A percentile compares a stretch with the other conserved stretches of the same genome.
These are phyloP conservation scores for Colletotrichum plurivorum DNA, from an alignment of 2,329 filamentous ascomycete species.

Conservation along the genomic window DNA sequence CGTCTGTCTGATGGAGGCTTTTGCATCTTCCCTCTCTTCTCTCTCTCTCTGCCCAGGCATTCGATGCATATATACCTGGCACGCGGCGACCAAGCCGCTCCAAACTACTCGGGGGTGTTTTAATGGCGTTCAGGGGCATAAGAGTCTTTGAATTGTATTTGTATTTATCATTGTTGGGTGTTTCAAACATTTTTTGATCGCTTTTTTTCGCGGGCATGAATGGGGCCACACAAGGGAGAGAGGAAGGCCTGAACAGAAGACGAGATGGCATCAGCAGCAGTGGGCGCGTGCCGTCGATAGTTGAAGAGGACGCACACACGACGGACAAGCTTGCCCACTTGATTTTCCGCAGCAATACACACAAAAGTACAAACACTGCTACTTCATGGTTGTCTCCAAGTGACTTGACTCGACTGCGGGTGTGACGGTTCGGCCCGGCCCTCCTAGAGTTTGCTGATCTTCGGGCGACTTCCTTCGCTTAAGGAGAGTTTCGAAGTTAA, in stretches of 20 bases:
- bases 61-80: constrained; percentile 38
- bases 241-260: background rate
- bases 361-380: constrained; percentile 21
- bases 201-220: background rate
- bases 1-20: constrained; percentile 22
- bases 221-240: background rate
- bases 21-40: constrained; percentile 25
- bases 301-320: constrained; percentile 16
- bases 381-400: background rate
- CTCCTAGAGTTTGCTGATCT: background rate
- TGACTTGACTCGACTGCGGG: background rate
- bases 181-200: constrained; percentile 21
- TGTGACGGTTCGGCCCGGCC: background rate
- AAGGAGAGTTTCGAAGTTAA: too few species aligned
- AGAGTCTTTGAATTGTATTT: constrained; percentile 36
- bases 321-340: constrained; percentile 21
- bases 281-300: constrained; percentile 13
- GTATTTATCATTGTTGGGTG: constrained; percentile 35
- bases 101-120: constrained; percentile 23
- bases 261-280: constrained; percentile 23
- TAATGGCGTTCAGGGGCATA: constrained; percentile 35
- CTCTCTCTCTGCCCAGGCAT: constrained; percentile 34
- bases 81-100: constrained; percentile 21
- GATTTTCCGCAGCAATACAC: constrained; percentile 35
- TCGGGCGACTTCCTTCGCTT: too few species aligned